Conservation (phyloP, 31 red algal genomes). For the Asparagopsis taxiformis region DNA sequence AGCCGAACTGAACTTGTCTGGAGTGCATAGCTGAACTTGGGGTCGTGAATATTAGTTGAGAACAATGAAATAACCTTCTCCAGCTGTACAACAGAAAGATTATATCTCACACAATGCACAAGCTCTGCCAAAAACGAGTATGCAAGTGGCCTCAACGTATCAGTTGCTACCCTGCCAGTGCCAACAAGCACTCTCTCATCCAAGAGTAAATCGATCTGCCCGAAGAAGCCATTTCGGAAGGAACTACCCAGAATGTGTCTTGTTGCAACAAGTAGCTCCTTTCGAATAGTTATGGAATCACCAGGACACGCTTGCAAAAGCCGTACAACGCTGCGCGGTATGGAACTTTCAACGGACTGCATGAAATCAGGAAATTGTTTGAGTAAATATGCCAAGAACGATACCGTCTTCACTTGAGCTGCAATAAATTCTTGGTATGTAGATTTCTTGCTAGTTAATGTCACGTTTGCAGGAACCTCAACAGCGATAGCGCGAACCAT, state of each 20-base stretch:
- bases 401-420: conserved; percentile 98
- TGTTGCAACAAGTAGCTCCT: conserved; percentile 91
- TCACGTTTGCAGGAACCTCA: conserved; percentile 35
- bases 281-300: conserved; percentile 83
- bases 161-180: conserved; percentile 68
- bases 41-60: conserved; percentile 96
- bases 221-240: conserved; percentile 84
- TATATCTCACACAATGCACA: conserved; percentile 87
- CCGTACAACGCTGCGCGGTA: conserved; percentile 89
- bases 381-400: conserved; percentile 91
- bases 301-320: conserved; percentile 87
- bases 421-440: conserved; percentile 87
- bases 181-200: conserved; percentile 93
- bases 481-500: conserved; percentile 85
- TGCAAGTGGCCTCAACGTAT: conserved; percentile 88
- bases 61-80: conserved; percentile 92
- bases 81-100: conserved; percentile 77
- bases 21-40: conserved; percentile 71
- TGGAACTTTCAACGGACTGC: conserved; percentile 61
- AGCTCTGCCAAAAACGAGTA: conserved; percentile 99
- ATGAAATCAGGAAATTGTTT: conserved; percentile 80
- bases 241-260: conserved; percentile 85
- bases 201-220: conserved; percentile 88
- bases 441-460: conserved; percentile 8
- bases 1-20: conserved; percentile 95